Conservation (phyloP, 1,284 basidiomycete species). For the Ganoderma sinense region DNA sequence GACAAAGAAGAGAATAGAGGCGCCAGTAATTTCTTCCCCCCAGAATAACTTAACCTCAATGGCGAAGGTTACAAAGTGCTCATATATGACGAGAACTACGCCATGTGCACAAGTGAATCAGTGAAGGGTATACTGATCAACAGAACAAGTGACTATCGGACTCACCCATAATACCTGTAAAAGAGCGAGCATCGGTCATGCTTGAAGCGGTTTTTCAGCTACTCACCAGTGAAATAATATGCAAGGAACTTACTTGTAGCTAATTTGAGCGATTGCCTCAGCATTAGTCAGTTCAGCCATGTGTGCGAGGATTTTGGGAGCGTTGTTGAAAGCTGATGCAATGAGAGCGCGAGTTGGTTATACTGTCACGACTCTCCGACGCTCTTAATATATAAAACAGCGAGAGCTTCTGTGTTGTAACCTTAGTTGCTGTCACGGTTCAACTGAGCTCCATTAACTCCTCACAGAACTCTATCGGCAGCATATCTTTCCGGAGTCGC, state of each 20-base stretch:
- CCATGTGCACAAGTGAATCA: background rate
- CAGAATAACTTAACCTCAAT: constrained; percentile 6
- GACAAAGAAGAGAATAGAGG: constrained; percentile 4
- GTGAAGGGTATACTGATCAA: background rate
- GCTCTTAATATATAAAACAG: too few relatives aligned
- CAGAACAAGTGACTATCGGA: background rate
- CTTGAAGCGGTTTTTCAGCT: background rate
- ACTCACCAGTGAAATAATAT: background rate
- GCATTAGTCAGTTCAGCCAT: background rate
- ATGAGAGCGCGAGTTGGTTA: too few relatives aligned
- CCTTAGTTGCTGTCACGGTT: too few relatives aligned
- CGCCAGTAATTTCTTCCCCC: constrained; percentile 1
- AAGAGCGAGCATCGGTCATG: background rate
- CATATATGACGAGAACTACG: constrained; percentile 1
- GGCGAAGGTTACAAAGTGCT: constrained; percentile 8
- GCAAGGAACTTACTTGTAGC: background rate
- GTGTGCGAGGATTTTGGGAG: too few relatives aligned
- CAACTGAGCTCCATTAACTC: too few relatives aligned
- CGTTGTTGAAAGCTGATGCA: too few relatives aligned
- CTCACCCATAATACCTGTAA: background rate
- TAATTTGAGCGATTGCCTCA: background rate
- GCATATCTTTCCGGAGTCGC: too few relatives aligned
- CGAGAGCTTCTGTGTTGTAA: too few relatives aligned
- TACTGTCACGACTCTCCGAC: too few relatives aligned
- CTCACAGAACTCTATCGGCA: too few relatives aligned